These are phyloP conservation scores for Lachancea thermotolerans DNA, from an alignment of 805 yeast species.

Conservation along the genomic window DNA sequence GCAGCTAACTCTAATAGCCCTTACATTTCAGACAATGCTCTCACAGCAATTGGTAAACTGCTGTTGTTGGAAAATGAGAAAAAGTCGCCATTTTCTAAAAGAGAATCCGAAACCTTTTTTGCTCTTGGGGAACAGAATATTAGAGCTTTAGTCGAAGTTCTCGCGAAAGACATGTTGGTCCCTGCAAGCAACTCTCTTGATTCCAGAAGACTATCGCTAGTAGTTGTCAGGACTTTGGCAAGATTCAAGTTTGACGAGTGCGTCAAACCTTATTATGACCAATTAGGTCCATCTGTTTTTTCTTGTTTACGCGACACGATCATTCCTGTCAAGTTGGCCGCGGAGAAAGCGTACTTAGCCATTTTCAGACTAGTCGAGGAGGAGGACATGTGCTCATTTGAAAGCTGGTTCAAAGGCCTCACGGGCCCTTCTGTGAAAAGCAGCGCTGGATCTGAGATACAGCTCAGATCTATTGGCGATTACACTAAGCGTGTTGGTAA, in stretches of 20 bases:
- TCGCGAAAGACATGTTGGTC: conserved; percentile 42
- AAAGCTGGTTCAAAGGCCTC: conserved; percentile 52
- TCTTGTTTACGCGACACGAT: conserved; percentile 78
- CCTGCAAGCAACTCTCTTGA: conserved; percentile 64
- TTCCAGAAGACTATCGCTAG: conserved; percentile 71
- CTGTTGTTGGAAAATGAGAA: conserved; percentile 46
- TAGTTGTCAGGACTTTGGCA: conserved; percentile 67
- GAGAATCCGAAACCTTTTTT: conserved; percentile 30
- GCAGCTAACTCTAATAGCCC: conserved; percentile 38
- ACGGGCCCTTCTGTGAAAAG: conserved; percentile 34
- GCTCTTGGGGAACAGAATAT: conserved; percentile 39
- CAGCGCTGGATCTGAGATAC: conserved; percentile 45
- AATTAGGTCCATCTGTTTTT: conserved; percentile 67
- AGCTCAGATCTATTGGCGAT: conserved; percentile 73
- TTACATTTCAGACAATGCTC: conserved; percentile 66
- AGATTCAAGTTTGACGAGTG: conserved; percentile 48
- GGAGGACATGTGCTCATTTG: conserved; percentile 44
- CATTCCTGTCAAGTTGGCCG: conserved; percentile 89
- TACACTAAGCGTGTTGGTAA: conserved; percentile 86
- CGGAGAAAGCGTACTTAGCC: conserved; percentile 80
- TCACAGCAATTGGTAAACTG: conserved; percentile 75
- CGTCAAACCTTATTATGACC: conserved; percentile 47
- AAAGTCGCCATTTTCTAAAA: conserved; percentile 31
- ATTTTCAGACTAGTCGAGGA: conserved; percentile 70
- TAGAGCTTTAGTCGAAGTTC: conserved; percentile 39